These are phyloP conservation scores for Trypanosoma lewisi DNA, from an alignment of 208 protist species.

Conservation along the genomic window DNA sequence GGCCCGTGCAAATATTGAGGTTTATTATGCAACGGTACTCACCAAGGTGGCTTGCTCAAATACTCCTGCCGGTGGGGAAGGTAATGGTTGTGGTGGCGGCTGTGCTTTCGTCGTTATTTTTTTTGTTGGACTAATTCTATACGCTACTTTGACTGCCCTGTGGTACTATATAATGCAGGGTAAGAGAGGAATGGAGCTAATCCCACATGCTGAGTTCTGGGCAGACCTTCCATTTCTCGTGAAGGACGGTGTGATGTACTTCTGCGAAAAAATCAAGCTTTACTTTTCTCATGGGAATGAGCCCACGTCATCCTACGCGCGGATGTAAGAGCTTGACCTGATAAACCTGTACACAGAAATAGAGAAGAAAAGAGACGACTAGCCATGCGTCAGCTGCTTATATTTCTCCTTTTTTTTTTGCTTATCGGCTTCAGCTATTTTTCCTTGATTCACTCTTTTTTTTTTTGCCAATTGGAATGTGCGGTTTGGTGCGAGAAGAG, in stretches of 20 bases:
- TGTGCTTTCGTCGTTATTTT: constrained; percentile 29
- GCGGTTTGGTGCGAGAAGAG: no score
- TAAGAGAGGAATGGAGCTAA: constrained; percentile 23
- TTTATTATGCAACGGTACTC: not conserved
- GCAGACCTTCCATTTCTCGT: constrained; percentile 25
- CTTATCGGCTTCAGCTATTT: no score
- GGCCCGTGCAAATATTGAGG: not conserved
- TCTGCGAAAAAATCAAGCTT: constrained; percentile 10
- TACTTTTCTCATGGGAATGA: constrained; percentile 7
- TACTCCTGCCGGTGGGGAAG: not conserved
- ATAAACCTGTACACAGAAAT: not conserved
- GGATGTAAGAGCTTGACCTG: no score
- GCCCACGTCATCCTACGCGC: no score
- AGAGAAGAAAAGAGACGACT: no score
- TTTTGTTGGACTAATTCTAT: constrained; percentile 20
- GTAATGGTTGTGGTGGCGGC: constrained; percentile 17
- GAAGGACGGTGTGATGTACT: constrained; percentile 28
- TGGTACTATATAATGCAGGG: constrained; percentile 21
- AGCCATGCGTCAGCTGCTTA: no score
- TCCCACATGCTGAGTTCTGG: constrained; percentile 32
- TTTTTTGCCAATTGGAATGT: no score
- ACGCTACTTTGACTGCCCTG: constrained; percentile 14
- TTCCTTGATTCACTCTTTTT: no score
- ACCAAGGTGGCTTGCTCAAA: constrained; percentile 5
- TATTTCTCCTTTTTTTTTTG: no score